Conservation (phyloP, 2,329 filamentous ascomycete genomes). For the Exutisphaerella laricina region DNA sequence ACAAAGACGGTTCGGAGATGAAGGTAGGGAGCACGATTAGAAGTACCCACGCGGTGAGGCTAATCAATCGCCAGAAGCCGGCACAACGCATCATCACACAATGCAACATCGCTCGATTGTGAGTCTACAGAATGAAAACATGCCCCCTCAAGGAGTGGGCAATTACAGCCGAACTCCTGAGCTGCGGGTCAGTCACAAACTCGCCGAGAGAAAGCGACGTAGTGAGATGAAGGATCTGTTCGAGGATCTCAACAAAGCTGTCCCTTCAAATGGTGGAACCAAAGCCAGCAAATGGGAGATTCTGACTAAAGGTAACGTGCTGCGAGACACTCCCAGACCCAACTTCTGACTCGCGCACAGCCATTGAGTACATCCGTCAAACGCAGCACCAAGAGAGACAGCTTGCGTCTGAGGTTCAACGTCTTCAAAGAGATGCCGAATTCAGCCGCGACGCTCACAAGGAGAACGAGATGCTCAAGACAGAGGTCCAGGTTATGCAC, state of each 20-base stretch:
- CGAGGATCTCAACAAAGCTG: slow-evolving; percentile 69
- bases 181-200: slow-evolving; percentile 75
- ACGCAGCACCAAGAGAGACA: slow-evolving; percentile 36
- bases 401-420: slow-evolving; percentile 36
- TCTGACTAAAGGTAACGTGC: slow-evolving; percentile 55
- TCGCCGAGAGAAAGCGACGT: slow-evolving; percentile 74
- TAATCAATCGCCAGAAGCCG: slow-evolving; percentile 31
- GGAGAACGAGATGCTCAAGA: slow-evolving; percentile 45
- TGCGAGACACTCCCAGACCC: neutral
- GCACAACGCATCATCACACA: slow-evolving; percentile 63
- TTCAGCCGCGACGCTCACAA: slow-evolving; percentile 41
- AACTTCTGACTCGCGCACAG: slow-evolving; percentile 27
- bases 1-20: slow-evolving; percentile 62
- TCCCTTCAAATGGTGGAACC: slow-evolving; percentile 73
- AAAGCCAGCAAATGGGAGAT: slow-evolving; percentile 92
- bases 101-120: slow-evolving; percentile 69
- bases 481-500: slow-evolving; percentile 43
- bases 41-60: neutral
- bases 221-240: slow-evolving; percentile 88
- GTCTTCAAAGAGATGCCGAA: slow-evolving; percentile 42
- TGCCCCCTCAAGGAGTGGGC: slow-evolving; percentile 52
- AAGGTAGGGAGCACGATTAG: slow-evolving; percentile 39
- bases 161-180: slow-evolving; percentile 81
- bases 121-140: slow-evolving; percentile 57
- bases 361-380: slow-evolving; percentile 47